Evolutionary conservation across 495 filamentous ascomycete species (phyloP).

Genomic region (Neurospora terricola): DNA sequence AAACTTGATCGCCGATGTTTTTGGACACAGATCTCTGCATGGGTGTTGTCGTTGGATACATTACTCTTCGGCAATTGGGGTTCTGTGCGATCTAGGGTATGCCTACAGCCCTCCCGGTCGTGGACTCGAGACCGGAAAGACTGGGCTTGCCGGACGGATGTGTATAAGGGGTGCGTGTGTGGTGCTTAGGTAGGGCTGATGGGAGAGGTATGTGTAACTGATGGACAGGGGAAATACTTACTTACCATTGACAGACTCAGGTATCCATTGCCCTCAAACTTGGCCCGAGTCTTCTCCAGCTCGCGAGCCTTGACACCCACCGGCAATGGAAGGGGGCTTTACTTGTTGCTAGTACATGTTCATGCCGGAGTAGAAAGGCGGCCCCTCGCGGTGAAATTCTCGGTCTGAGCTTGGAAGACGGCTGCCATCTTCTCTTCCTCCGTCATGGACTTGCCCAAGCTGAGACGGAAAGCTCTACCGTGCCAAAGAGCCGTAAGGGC

Average conservation of each 20-base stretch:
- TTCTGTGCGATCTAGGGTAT: not conserved
- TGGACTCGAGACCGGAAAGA: not conserved
- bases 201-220: not conserved
- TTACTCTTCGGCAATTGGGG: not conserved
- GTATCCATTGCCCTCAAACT: not conserved
- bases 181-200: not conserved
- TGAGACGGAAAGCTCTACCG: no score
- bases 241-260: not conserved
- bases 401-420: constrained; percentile 73
- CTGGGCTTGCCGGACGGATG: not conserved
- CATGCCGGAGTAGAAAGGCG: no score
- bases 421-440: constrained; percentile 87
- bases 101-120: not conserved
- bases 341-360: not conserved
- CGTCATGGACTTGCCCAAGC: constrained; percentile 41
- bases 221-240: not conserved
- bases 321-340: not conserved
- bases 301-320: not conserved
- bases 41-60: not conserved
- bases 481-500: no score
- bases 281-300: not conserved
- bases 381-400: constrained; percentile 63
- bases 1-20: not conserved
- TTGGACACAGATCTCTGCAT: not conserved
- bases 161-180: not conserved